Evolutionary conservation across 176 grass and related monocot species (phyloP), one percentile per base, ranked within the genome.

Genomic region (Luzula sylvatica): DNA sequence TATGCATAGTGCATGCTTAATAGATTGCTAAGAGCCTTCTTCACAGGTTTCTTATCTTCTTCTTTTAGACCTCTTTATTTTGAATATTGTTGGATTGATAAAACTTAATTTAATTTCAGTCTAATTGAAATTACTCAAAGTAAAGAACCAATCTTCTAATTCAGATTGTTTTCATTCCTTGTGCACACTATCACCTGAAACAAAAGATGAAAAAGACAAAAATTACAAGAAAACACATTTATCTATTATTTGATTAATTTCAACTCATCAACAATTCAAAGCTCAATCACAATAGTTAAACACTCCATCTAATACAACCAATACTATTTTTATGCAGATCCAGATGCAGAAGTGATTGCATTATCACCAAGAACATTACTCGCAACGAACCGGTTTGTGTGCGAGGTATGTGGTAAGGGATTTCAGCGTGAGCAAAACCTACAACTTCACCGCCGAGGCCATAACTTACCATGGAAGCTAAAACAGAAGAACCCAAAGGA

Each of bases 391-490:
- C 68, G 92, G 17, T 98, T 98, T 79, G 68, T 98, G 41, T 98
- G 92, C 60, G 92, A 98, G 81, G 92, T 98, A 46, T 98, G 92
- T 59, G 81, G 72, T 58, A 98, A 90, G 64, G 92, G 92, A 27
- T 98, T 98, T 82, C 92, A 90, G 81, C 58, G 92, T 2, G 92
- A 98, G 69, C 92, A 98, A 70, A 98, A 98, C 78, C 85, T 98
- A 44, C 92, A 98, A 71, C 88, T 94, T 38, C 92, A 96, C 81
- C 84, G 92, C 2, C 80, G 92, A 1, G 92, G 92, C 3, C 92
- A 95, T 77, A 95, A 95, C 84, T 77, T 95, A 13, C 90, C 90
- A 0, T 95, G 90, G 90, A 95, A 95, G 71, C 84, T 95, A 42
- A 85, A 86, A 78, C 84, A 88, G 79, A 95, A 95, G 74, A 95